phyloP scores from a whole-genome alignment of 2,329 filamentous ascomycete genomes.

The Emericellopsis atlantica region DNA sequence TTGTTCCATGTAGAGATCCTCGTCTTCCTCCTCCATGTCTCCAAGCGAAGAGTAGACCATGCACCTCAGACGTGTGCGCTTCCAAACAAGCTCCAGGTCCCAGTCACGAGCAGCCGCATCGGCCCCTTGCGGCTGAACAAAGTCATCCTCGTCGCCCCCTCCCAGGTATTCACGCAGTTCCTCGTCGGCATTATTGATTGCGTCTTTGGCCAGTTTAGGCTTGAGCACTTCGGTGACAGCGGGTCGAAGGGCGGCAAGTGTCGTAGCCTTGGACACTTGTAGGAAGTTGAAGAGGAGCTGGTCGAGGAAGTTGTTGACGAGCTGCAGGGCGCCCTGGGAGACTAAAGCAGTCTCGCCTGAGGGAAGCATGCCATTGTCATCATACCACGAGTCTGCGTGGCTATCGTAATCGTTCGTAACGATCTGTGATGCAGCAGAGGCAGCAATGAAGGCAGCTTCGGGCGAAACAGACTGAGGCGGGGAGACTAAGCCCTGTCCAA shows the following conservation, averaged over 20 bases:
- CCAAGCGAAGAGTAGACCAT: constrained; percentile 98
- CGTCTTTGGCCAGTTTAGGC: constrained; percentile 74
- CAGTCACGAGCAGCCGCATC: constrained; percentile 44
- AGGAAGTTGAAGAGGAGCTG: constrained; percentile 87
- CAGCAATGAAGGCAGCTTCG: constrained; percentile 75
- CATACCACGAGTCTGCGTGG: constrained; percentile 56
- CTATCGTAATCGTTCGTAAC: constrained; percentile 79
- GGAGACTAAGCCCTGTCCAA: constrained; percentile 44
- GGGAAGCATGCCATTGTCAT: constrained; percentile 53
- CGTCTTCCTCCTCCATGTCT: constrained; percentile 95
- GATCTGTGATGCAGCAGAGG: constrained; percentile 79
- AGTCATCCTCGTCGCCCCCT: constrained; percentile 62
- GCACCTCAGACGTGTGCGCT: constrained; percentile 78
- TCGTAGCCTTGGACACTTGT: constrained; percentile 65
- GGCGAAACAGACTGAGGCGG: constrained; percentile 61
- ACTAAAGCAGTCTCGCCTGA: constrained; percentile 60
- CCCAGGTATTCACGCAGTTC: constrained; percentile 82
- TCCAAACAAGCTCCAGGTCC: constrained; percentile 91
- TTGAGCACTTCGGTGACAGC: constrained; percentile 82
- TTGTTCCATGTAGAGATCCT: constrained; percentile 76
- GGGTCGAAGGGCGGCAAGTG: constrained; percentile 60
- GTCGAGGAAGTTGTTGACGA: constrained; percentile 88
- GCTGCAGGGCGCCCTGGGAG: constrained; percentile 56
- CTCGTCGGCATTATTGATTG: constrained; percentile 71
- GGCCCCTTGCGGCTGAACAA: constrained; percentile 39